phyloP scores from a whole-genome alignment of 176 grass and related monocot genomes.

The Zea luxurians region DNA sequence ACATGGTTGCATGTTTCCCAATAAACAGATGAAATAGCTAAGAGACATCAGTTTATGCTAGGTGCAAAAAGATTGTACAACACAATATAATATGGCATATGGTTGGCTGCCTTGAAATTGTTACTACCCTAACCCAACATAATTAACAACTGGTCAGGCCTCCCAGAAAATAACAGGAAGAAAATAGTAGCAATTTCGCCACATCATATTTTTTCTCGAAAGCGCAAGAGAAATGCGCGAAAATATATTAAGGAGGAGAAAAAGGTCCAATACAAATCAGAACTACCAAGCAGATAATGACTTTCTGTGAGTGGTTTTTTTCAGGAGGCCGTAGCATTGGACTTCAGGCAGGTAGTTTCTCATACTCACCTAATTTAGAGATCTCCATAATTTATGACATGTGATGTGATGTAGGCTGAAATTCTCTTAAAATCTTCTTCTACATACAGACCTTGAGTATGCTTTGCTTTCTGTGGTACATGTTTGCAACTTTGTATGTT shows the following conservation, averaged over 20 bases:
- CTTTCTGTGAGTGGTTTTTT: neutral
- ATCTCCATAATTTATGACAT: neutral
- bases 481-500: neutral
- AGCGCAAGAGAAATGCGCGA: no score
- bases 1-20: slow-evolving; percentile 1
- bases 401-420: neutral
- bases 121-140: slow-evolving; percentile 15
- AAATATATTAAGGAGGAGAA: no score
- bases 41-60: slow-evolving; percentile 2
- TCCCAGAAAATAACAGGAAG: neutral
- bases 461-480: slow-evolving; percentile 3
- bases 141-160: neutral
- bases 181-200: neutral
- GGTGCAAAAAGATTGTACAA: neutral
- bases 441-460: neutral
- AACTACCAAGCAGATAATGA: neutral
- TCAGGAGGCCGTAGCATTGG: neutral
- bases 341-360: neutral
- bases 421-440: slow-evolving; percentile 22
- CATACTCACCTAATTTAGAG: neutral
- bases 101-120: slow-evolving; percentile 20
- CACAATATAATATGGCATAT: slow-evolving; percentile 5
- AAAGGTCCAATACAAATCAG: neutral
- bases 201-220: no score
- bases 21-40: neutral